Evolutionary conservation across 106 monocot genomes (phyloP), one percentile per base, ranked within the genome.

Genomic region (Dioscorea zingiberensis): DNA sequence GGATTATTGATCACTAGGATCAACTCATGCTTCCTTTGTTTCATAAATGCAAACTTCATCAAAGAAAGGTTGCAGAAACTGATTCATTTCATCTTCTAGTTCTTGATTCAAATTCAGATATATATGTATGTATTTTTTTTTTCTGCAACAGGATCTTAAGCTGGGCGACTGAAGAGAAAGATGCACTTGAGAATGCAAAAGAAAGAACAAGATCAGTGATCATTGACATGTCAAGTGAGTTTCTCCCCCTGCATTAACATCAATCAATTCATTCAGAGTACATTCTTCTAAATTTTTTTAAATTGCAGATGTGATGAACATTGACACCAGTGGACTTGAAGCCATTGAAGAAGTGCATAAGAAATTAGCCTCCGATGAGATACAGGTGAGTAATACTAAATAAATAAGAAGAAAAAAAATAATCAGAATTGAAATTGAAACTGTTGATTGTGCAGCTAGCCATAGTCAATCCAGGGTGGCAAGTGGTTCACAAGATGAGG

Each of bases 161-260:
- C 17, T 81, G 81, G 79, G 77, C 75, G 21, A 27, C 6, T 18
- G 77, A 86, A 75, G 81, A 79, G 58, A 25, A 54, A 9, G 64
- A 77, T 11, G 19, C 13, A 46, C 16, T 55, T 6, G 58, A 67
- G 18, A 81, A 82, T 25, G 58, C 58, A 3, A 67, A 76, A 67
- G 69, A 68, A 18, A 77, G 68, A 59, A 62, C 76, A 46, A 47
- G 78, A 46, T 74, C 80, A 2, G 60, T 90, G 13, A 51, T 94
- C 60, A 75, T 94, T 45, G 90, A 94, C 69, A 84, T 94, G 90
- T 85, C 94, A 69, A 94, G 94, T 90, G 71, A 74, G 46, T 26
- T 22, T 27, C 24, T 1, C 13, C 25, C 17, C 13, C 14, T 63
- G 13, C 38, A 17, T 49, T 14, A 14, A 53, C 16, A 56, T 48